Evolutionary conservation across 176 grass and related monocot species (phyloP), one percentile per base, ranked within the genome.

Genomic region (Luzula sylvatica): DNA sequence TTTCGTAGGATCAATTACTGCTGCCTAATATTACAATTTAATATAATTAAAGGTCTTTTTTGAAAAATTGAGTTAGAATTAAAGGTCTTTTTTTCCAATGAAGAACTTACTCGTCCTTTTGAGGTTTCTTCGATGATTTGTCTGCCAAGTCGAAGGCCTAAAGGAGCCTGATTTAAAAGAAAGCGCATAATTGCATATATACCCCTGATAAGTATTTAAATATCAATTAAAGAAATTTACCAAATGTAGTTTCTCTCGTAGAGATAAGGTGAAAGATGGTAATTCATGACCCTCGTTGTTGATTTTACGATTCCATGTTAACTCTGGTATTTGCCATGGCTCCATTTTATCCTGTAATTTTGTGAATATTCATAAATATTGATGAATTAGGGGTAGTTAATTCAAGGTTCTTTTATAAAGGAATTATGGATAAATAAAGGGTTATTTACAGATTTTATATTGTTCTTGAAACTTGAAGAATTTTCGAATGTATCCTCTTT

Each of bases 1-100:
- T 66, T 86, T 88, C 77, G 66, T 64, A 27, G 90, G 90, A 88
- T 95, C 80, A 75, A 95, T 86, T 50, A 82, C 61, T 72, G 90
- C 61, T 72, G 52, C 44, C 90, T 95, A 72, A 32, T 29, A 24
- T 26, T 46, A 35, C 43, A 32, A 48, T 15, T 26, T 46, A 46
- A 49, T 64, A 27, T 46, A 44, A 64, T 35, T 35, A 35, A 35
- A 7, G 30, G 5, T 35, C 30, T 7, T 7, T 35, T 35, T 35
- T 35, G 9, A 35, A 35, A 7, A 35, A 35, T 35, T 35, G 9
- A 7, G 14, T 32, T 28, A 20, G 4, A 62, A 62, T 48, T 44
- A 24, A 21, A 64, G 59, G 20, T 23, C 56, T 26, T 13, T 61
- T 44, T 26, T 13, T 7, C 26, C 24, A 63, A 30, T 3, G 17